These are phyloP conservation scores for Dentipellis sp. DNA, from an alignment of 768 basidiomycete genomes.

Conservation along the genomic window DNA sequence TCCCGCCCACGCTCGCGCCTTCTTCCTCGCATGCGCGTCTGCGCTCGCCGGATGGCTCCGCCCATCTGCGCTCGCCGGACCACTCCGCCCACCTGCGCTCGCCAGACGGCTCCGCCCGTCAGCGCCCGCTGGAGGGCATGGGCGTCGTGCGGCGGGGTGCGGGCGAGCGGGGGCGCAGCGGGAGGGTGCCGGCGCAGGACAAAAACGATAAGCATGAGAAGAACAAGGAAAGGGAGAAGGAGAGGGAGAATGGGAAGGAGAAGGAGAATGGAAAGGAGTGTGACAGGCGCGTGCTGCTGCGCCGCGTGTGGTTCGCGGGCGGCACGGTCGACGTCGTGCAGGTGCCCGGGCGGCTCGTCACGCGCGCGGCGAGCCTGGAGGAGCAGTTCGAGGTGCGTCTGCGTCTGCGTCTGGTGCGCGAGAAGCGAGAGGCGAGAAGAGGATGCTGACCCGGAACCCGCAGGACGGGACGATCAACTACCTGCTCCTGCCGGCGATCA, in stretches of 20 bases:
- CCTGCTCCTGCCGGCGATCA: slow-evolving; percentile 65
- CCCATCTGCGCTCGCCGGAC: too few relatives aligned
- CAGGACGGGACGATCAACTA: slow-evolving; percentile 87
- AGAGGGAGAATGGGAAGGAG: too few relatives aligned
- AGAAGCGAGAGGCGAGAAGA: neutral
- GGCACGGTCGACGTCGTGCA: slow-evolving; percentile 79
- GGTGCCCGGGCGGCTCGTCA: slow-evolving; percentile 66
- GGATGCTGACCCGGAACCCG: slow-evolving; percentile 12
- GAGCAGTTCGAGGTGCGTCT: slow-evolving; percentile 69
- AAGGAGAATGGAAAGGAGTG: neutral
- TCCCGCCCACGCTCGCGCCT: neutral
- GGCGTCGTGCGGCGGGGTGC: neutral
- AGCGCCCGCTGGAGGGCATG: too few relatives aligned
- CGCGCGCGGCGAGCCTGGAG: slow-evolving; percentile 45
- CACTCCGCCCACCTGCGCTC: too few relatives aligned
- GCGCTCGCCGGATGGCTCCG: too few relatives aligned
- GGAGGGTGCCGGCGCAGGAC: too few relatives aligned
- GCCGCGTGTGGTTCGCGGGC: slow-evolving; percentile 61
- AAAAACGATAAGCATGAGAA: too few relatives aligned
- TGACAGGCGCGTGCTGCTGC: neutral
- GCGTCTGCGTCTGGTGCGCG: neutral
- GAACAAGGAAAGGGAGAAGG: too few relatives aligned
- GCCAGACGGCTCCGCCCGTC: neutral
- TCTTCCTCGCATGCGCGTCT: too few relatives aligned
- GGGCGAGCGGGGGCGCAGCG: neutral